A percentile compares a stretch with the other conserved stretches of the same genome.
phyloP scores from a whole-genome alignment of 306 rosid species.

The Adenanthera pavonina region DNA sequence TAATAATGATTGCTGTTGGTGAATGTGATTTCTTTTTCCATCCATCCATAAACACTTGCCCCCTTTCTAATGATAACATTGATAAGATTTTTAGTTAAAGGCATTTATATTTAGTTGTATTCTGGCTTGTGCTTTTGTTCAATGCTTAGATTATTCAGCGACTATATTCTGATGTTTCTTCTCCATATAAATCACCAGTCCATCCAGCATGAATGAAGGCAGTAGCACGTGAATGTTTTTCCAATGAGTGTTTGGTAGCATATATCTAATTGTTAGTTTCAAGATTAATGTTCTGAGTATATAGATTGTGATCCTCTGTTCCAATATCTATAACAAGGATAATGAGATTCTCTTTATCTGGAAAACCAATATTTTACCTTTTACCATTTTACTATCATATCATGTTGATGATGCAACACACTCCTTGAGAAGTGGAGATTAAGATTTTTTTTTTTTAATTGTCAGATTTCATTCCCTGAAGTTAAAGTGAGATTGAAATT shows the following conservation, averaged over 20 bases:
- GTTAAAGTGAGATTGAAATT: constrained; percentile 77
- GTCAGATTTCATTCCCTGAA: constrained; percentile 82
- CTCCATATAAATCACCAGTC: background rate
- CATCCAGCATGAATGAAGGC: background rate
- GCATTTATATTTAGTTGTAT: background rate
- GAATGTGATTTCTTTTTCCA: background rate
- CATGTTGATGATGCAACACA: constrained; percentile 25
- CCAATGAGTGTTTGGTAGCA: background rate
- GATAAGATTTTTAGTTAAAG: background rate
- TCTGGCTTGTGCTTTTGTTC: background rate
- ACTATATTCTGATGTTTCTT: background rate
- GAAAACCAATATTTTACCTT: background rate
- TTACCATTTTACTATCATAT: constrained; percentile 2
- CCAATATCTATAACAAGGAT: background rate
- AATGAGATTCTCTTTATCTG: background rate
- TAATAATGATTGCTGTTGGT: background rate
- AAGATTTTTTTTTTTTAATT: constrained; percentile 18
- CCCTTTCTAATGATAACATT: background rate
- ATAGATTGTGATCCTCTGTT: background rate
- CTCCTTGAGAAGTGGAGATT: constrained; percentile 16
- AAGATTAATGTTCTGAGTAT: background rate
- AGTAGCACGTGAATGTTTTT: background rate
- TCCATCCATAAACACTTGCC: background rate
- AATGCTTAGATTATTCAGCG: background rate
- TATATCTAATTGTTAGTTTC: too few species aligned